These are phyloP conservation scores for Guyanaporus albipodus DNA, from an alignment of 768 basidiomycete genomes.

Conservation along the genomic window DNA sequence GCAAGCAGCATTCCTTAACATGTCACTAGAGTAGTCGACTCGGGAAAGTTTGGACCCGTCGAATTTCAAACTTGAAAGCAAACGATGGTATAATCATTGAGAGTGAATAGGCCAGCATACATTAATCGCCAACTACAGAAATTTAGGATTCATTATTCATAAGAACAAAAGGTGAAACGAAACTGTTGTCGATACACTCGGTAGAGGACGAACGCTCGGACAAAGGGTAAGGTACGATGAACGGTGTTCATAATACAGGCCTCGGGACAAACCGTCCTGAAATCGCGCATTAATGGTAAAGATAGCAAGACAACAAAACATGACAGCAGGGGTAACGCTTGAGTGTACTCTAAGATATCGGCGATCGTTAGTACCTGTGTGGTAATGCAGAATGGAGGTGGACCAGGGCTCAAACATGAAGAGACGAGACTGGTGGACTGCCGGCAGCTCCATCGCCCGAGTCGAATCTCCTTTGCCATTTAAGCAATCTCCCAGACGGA, in stretches of 20 bases:
- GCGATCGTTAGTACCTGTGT: conserved; percentile 6
- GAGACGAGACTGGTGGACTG: conserved; percentile 4
- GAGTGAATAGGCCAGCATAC: no score
- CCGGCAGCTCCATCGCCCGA: conserved; percentile 18
- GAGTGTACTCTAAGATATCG: conserved; percentile 27
- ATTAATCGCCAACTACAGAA: conserved; percentile 5
- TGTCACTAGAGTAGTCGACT: no score
- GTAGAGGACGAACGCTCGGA: conserved; percentile 5
- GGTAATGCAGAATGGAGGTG: conserved; percentile 6
- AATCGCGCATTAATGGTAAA: conserved; percentile 9
- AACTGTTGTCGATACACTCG: conserved; percentile 29
- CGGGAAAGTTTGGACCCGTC: no score
- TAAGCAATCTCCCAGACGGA: conserved; percentile 70
- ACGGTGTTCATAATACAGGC: conserved; percentile 10
- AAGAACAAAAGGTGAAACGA: conserved; percentile 9
- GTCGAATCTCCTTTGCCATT: background rate
- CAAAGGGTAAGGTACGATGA: conserved; percentile 8
- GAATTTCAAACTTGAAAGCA: no score
- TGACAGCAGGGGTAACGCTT: conserved; percentile 19
- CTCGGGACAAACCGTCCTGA: conserved; percentile 4
- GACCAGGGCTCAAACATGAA: conserved; percentile 8
- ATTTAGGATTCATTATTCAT: conserved; percentile 14
- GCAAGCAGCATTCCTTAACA: no score
- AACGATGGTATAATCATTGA: no score
- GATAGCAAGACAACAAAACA: conserved; percentile 20